A percentile compares a stretch with the other conserved stretches of the same genome.
phyloP scores from a whole-genome alignment of 75 land plant genomes.

The Chamaecyparis obtusa region DNA sequence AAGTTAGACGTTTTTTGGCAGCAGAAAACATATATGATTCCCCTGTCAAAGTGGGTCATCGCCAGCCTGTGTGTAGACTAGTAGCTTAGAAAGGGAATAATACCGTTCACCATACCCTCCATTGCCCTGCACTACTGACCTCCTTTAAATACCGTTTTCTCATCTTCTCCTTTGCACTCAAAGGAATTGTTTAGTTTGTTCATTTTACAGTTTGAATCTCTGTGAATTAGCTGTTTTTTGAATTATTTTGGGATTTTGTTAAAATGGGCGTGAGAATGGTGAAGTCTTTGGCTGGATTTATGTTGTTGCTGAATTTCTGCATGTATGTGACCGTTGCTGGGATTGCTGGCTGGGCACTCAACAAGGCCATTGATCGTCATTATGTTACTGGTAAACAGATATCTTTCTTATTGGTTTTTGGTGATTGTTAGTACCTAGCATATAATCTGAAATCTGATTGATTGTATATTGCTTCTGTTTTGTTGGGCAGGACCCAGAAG shows the following conservation, averaged over 20 bases:
- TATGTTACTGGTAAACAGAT: conserved; percentile 38
- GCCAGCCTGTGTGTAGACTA: background rate
- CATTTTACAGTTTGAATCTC: too few relatives aligned
- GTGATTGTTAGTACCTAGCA: too few relatives aligned
- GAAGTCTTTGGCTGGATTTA: conserved; percentile 39
- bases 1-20: background rate
- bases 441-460: too few relatives aligned
- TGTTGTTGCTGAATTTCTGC: conserved; percentile 46
- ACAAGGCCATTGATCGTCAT: background rate
- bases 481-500: too few relatives aligned
- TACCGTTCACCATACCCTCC: too few relatives aligned
- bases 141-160: background rate
- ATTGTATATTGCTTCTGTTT: conserved; percentile 15
- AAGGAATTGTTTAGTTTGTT: too few relatives aligned
- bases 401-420: background rate
- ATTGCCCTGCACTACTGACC: background rate
- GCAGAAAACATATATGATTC: background rate
- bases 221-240: too few relatives aligned
- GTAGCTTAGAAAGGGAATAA: background rate
- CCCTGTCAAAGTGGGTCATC: background rate
- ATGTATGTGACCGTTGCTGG: too few relatives aligned
- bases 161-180: background rate
- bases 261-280: conserved; percentile 23
- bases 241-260: background rate
- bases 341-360: too few relatives aligned